Conservation (phyloP, 305 asterid genomes). For the Fraxinus velutina region DNA sequence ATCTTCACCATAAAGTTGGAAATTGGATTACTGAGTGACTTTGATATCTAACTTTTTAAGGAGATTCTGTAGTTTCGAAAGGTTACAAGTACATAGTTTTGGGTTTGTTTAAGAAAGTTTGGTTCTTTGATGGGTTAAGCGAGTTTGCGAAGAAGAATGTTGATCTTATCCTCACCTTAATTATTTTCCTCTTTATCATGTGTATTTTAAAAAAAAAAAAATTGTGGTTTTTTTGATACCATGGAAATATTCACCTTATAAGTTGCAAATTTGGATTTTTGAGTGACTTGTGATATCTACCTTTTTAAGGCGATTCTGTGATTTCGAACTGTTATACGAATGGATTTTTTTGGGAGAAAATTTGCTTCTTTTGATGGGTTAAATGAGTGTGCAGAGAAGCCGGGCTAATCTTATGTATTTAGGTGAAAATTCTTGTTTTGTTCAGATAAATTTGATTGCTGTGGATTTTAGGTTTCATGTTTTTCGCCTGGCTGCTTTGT, state of each 20-base stretch:
- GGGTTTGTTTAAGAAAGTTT: not conserved
- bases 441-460: not conserved
- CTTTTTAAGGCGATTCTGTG: not conserved
- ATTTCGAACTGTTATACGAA: not conserved
- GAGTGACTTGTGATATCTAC: not conserved
- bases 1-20: not conserved
- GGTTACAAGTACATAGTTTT: not conserved
- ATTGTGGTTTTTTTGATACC: not conserved
- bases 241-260: not conserved
- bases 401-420: not conserved
- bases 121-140: not conserved
- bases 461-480: constrained; percentile 17
- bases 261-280: not conserved
- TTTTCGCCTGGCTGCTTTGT: constrained; percentile 3
- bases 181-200: not conserved
- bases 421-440: not conserved
- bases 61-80: not conserved
- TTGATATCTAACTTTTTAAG: not conserved
- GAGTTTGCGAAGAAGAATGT: not conserved
- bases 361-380: not conserved
- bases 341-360: not conserved
- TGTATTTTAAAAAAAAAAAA: not conserved
- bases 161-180: not conserved
- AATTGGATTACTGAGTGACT: not conserved
- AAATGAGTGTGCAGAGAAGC: not conserved